Percentiles rank a stretch among this genome's conserved stretches.
These are phyloP conservation scores for Pterocarpus santalinus DNA, from an alignment of 306 rosid genomes.

Conservation along the genomic window DNA sequence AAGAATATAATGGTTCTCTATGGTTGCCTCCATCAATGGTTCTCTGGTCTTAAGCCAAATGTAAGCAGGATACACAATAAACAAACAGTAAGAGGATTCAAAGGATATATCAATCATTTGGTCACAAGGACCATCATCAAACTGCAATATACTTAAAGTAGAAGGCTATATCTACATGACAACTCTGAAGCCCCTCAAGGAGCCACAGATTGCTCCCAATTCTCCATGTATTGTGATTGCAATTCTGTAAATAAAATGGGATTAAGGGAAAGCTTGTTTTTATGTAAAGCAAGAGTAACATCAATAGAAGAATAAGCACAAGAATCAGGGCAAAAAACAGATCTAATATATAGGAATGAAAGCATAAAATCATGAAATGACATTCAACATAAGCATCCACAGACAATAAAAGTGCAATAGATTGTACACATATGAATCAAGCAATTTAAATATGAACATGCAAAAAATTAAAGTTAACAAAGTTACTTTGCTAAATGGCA, in stretches of 20 bases:
- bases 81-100: neutral
- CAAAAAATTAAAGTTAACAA: constrained; percentile 31
- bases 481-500: neutral
- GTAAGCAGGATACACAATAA: neutral
- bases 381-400: neutral
- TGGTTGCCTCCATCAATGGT: neutral
- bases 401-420: constrained; percentile 7
- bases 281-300: neutral
- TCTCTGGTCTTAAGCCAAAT: constrained; percentile 3
- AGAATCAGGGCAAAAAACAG: neutral
- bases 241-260: neutral
- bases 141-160: neutral
- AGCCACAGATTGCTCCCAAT: constrained; percentile 3
- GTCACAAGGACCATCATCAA: neutral
- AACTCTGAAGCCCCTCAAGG: neutral
- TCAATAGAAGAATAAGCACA: neutral
- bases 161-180: neutral
- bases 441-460: constrained; percentile 26
- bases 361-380: neutral
- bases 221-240: neutral
- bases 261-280: neutral
- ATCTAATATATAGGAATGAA: neutral
- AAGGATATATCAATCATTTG: neutral
- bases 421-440: neutral
- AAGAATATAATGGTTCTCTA: neutral